Conservation (phyloP, 257 asterid species). For the Solanum bukasovii region DNA sequence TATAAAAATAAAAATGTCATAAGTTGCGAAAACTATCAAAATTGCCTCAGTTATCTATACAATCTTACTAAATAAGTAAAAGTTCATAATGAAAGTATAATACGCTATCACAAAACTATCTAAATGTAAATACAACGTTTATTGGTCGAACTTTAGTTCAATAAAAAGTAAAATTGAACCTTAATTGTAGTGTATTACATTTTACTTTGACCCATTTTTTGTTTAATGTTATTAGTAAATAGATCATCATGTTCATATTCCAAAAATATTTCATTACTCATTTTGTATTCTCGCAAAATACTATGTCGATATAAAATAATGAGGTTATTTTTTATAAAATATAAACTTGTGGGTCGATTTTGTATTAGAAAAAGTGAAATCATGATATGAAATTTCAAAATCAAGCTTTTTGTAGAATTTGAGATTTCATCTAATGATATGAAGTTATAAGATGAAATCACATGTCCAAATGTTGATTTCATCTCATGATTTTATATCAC, state of each 20-base stretch:
- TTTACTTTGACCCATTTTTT: neutral
- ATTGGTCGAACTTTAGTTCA: neutral
- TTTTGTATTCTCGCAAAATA: no score
- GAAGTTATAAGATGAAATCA: neutral
- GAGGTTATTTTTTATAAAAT: no score
- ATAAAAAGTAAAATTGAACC: neutral
- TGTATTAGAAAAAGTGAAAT: neutral
- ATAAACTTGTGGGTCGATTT: neutral
- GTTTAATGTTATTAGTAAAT: neutral
- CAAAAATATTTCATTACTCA: neutral
- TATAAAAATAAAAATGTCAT: neutral
- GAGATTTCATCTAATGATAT: neutral
- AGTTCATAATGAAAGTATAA: no score
- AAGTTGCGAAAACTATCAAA: neutral
- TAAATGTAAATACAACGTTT: no score
- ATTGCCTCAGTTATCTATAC: neutral
- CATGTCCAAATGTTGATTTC: neutral
- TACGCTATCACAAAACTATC: neutral
- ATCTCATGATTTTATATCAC: neutral
- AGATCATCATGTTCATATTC: neutral
- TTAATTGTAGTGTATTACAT: neutral
- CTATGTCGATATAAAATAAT: no score
- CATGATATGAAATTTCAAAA: neutral
- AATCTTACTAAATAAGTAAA: neutral
- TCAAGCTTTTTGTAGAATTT: neutral